Evolutionary conservation across 2,329 filamentous ascomycete genomes (phyloP).

Genomic region (Madurella fahalii): DNA sequence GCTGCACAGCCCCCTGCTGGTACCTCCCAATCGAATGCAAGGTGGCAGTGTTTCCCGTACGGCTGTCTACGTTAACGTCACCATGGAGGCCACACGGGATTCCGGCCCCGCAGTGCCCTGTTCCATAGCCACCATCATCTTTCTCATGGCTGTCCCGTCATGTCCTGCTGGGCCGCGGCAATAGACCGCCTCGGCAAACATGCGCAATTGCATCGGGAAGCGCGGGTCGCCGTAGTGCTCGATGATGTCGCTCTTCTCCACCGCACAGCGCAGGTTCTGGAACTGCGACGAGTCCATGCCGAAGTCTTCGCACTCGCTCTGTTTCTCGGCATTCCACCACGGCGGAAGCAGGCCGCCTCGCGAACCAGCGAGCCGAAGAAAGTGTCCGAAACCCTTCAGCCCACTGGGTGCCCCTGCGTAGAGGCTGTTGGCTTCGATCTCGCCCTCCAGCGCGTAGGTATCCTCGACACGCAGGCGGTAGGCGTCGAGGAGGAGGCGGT

Average conservation of each 20-base stretch:
- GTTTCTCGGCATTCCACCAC: conserved; percentile 43
- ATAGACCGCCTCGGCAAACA: conserved; percentile 42
- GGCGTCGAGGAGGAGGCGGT: conserved; percentile 42
- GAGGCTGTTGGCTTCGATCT: conserved; percentile 29
- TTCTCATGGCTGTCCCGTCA: conserved; percentile 22
- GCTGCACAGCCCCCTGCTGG: too few species aligned
- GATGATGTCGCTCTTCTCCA: conserved; percentile 36
- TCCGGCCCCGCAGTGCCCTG: neutral
- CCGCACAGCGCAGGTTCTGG: conserved; percentile 27
- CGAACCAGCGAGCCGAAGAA: conserved; percentile 29
- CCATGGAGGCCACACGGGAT: too few species aligned
- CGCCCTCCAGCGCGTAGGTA: conserved; percentile 28
- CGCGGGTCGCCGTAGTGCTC: conserved; percentile 40
- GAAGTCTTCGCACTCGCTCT: conserved; percentile 34
- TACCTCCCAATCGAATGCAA: too few species aligned
- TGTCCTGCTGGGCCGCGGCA: conserved; percentile 30
- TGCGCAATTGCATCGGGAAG: conserved; percentile 49
- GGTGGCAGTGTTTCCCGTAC: too few species aligned
- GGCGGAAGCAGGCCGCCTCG: conserved; percentile 35
- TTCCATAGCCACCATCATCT: conserved; percentile 19
- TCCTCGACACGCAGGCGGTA: conserved; percentile 47
- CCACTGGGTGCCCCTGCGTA: conserved; percentile 5
- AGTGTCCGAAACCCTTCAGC: conserved; percentile 35
- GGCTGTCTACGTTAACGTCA: too few species aligned
- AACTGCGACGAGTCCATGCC: conserved; percentile 31